Percentiles rank a stretch among this genome's conserved stretches.
phyloP scores from a whole-genome alignment of 441 rosid species.

The Pelargonium australe region DNA sequence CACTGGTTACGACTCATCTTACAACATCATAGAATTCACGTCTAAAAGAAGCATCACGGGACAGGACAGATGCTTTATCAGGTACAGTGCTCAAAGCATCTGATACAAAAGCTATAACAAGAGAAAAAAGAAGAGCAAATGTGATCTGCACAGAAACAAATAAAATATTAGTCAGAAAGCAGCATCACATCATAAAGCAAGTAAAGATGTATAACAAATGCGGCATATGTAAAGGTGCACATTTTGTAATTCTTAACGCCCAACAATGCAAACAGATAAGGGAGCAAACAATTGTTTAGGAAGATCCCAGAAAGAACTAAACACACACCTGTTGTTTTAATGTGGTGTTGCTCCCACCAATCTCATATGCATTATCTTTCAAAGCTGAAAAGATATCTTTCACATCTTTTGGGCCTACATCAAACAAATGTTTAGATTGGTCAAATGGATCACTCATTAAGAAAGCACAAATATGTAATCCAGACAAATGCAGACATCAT shows the following conservation, averaged over 20 bases:
- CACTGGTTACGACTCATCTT: constrained; percentile 33
- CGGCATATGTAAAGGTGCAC: neutral
- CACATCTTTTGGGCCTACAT: constrained; percentile 74
- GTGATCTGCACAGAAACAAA: constrained; percentile 57
- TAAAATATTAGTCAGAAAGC: constrained; percentile 11
- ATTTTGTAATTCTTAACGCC: neutral
- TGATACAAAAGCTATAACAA: constrained; percentile 75
- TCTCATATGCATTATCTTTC: constrained; percentile 63
- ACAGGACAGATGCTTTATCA: constrained; percentile 68
- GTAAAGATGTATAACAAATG: neutral
- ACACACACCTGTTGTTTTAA: constrained; percentile 67
- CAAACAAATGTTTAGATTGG: constrained; percentile 13
- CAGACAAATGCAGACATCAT: neutral
- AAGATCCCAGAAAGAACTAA: constrained; percentile 13
- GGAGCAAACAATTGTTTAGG: constrained; percentile 15
- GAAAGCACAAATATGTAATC: neutral
- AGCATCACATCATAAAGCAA: constrained; percentile 7
- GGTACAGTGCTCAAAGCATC: constrained; percentile 81
- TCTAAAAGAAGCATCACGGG: constrained; percentile 73
- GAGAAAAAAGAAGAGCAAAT: constrained; percentile 71
- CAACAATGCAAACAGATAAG: constrained; percentile 9
- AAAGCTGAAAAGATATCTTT: constrained; percentile 63
- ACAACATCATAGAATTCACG: constrained; percentile 85
- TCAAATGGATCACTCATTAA: neutral
- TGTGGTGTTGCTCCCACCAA: constrained; percentile 43